Base-by-base conservation (phyloP, 148 eudicot genomes). In the Euryodendron excelsum region DNA sequence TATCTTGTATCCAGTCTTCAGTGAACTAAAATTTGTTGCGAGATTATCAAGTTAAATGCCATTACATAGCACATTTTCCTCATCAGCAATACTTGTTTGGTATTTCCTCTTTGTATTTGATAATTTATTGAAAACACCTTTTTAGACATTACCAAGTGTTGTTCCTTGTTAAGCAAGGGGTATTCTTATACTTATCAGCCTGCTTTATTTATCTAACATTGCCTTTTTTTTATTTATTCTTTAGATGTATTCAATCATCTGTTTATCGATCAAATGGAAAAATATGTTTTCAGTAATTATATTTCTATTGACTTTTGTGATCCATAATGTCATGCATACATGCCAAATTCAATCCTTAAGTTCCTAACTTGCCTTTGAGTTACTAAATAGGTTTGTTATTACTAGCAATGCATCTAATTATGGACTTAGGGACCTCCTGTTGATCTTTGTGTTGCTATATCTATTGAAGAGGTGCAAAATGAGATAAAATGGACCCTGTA, bases 41-140 rank as follows among this genome's bases (percentile, higher is more conserved):
- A 48, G 15, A 7, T 48, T 48, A 48, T 10, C 14, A 10, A 62
- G 3, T 1, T 62, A 5, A 41, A 41, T 41, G 5, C 20, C 18
- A 62, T 62, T 62, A 11, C 66, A 20, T 55, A n/a, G 12, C 23
- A 18, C 76, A 87, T 90, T 67, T 89, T 79, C 83, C 67, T 48
- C 53, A 14, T 48, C 0, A 14, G 17, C 53, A 48, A 48, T 14
- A 14, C 0, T 48, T 48, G 2, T 14, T 48, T 41, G 17, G 53
- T 48, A 48, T 12, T 48, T 48, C 53, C 53, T 48, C 7, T 48
- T 48, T 48, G 15, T 14, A 48, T 48, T 14, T 14, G 17, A 48
- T 48, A 48, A 48, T 48, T 48, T 48, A 48, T 14, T 48, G 53
- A 48, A 48, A 48, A 14, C 53, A 48, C 11, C 53, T 1, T 48